Percentiles rank a stretch among this genome's conserved stretches.
phyloP scores from a whole-genome alignment of 2,329 filamentous ascomycete species.

The Byssochlamys sp. region DNA sequence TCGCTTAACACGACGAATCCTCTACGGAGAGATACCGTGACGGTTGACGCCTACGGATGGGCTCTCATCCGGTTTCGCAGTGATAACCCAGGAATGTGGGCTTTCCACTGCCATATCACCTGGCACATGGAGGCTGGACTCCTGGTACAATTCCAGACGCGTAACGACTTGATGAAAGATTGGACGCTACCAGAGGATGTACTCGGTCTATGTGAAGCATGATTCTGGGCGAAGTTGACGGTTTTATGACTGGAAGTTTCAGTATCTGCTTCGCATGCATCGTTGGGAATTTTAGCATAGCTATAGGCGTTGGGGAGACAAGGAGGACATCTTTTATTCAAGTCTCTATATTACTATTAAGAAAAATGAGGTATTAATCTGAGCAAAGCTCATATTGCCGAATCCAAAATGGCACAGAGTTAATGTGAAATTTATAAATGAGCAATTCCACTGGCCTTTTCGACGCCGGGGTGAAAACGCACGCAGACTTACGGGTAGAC shows the following conservation, averaged over 20 bases:
- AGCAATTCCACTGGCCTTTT: too few relatives aligned
- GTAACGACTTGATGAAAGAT: slow-evolving; percentile 5
- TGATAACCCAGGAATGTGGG: slow-evolving; percentile 19
- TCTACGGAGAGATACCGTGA: slow-evolving; percentile 12
- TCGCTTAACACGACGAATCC: slow-evolving; percentile 5
- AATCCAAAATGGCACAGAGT: too few relatives aligned
- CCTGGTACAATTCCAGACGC: slow-evolving; percentile 6
- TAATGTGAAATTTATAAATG: too few relatives aligned
- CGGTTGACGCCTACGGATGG: slow-evolving; percentile 12
- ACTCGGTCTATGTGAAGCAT: slow-evolving; percentile 1
- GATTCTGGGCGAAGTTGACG: not conserved
- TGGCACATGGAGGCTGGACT: slow-evolving; percentile 18
- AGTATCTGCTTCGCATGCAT: too few relatives aligned
- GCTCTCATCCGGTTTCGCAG: slow-evolving; percentile 13
- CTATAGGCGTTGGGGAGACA: too few relatives aligned
- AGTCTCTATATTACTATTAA: too few relatives aligned
- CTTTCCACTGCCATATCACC: slow-evolving; percentile 12
- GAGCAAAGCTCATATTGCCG: too few relatives aligned
- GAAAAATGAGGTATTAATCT: too few relatives aligned
- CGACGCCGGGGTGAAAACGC: too few relatives aligned
- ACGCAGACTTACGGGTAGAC: too few relatives aligned
- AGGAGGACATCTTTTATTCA: too few relatives aligned
- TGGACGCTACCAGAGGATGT: slow-evolving; percentile 3
- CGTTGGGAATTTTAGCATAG: too few relatives aligned
- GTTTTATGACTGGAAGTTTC: not conserved